Conservation (phyloP, 495 filamentous ascomycete genomes). For the Hyphodiscus hymeniophilus region DNA sequence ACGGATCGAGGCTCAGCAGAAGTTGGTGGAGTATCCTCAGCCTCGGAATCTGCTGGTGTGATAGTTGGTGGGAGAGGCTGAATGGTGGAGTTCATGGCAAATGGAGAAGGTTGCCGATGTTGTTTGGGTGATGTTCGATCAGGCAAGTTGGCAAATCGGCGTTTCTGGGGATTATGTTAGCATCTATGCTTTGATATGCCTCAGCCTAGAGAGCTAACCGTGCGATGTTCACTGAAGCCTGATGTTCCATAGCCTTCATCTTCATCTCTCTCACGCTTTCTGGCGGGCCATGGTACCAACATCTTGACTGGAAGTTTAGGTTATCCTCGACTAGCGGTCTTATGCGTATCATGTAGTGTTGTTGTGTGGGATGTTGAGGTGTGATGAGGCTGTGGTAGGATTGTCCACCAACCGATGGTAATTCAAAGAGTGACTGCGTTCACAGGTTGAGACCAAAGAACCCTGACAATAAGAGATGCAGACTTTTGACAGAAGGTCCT, state of each 20-base stretch:
- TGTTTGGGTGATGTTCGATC: slow-evolving; percentile 18
- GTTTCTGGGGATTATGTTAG: slow-evolving; percentile 19
- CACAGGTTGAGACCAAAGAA: not conserved
- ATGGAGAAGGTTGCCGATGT: slow-evolving; percentile 4
- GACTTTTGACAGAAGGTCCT: not conserved
- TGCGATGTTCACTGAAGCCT: slow-evolving; percentile 22
- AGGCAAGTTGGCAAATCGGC: slow-evolving; percentile 20
- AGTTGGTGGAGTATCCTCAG: slow-evolving; percentile 12
- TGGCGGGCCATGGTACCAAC: slow-evolving; percentile 14
- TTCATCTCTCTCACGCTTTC: slow-evolving; percentile 20
- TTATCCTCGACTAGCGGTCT: not conserved
- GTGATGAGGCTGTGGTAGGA: not conserved
- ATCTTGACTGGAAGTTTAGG: slow-evolving; percentile 6
- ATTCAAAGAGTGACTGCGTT: not conserved
- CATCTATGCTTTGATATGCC: not conserved
- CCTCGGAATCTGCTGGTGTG: slow-evolving; percentile 23
- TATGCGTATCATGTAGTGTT: not conserved
- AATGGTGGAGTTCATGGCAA: slow-evolving; percentile 11
- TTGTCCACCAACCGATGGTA: not conserved
- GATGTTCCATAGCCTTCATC: slow-evolving; percentile 7
- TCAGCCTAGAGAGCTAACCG: slow-evolving; percentile 5
- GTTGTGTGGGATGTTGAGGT: slow-evolving; percentile 4
- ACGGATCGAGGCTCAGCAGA: slow-evolving; percentile 17
- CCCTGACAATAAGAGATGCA: slow-evolving; percentile 14
- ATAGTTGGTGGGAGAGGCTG: slow-evolving; percentile 23